Evolutionary conservation across 345 rosid species (phyloP), one percentile per base, ranked within the genome.

Genomic region (Limnanthes douglasii): DNA sequence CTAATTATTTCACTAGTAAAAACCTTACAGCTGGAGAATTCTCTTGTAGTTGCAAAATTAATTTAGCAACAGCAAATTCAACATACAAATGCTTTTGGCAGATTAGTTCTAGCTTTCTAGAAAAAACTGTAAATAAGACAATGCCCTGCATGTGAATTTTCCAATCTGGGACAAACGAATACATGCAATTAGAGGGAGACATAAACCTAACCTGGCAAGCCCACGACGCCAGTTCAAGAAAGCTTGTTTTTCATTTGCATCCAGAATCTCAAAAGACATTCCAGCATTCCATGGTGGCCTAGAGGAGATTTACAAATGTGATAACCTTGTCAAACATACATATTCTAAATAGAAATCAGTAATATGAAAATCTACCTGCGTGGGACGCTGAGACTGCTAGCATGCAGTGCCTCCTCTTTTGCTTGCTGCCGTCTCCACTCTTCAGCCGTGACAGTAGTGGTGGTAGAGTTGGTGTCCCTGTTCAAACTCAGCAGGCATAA

Each of bases 141-240:
- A n/a, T n/a, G n/a, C n/a, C n/a, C n/a, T n/a, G n/a, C n/a, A n/a
- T n/a, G n/a, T n/a, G n/a, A n/a, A n/a, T n/a, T n/a, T n/a, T n/a
- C n/a, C n/a, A n/a, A n/a, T n/a, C n/a, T n/a, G n/a, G n/a, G n/a
- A n/a, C n/a, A n/a, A n/a, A n/a, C n/a, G n/a, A n/a, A n/a, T n/a
- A n/a, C n/a, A n/a, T n/a, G n/a, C n/a, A n/a, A n/a, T n/a, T n/a
- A n/a, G n/a, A n/a, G n/a, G 23, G 18, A 26, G 16, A 40, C 34
- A 27, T 14, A 35, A 11, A 28, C 31, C 68, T 27, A 53, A 85
- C 94, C 86, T 75, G 0, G 70, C 88, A 52, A 86, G 75, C 57
- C 57, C 57, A 16, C 88, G 72, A 4, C 93, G 94, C 94, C 97
- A 88, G 15, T 45, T 46, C 8, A 88, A 50, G 50, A 86, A 86